Conservation (phyloP, 768 basidiomycete genomes). For the Boletellus sp. region DNA sequence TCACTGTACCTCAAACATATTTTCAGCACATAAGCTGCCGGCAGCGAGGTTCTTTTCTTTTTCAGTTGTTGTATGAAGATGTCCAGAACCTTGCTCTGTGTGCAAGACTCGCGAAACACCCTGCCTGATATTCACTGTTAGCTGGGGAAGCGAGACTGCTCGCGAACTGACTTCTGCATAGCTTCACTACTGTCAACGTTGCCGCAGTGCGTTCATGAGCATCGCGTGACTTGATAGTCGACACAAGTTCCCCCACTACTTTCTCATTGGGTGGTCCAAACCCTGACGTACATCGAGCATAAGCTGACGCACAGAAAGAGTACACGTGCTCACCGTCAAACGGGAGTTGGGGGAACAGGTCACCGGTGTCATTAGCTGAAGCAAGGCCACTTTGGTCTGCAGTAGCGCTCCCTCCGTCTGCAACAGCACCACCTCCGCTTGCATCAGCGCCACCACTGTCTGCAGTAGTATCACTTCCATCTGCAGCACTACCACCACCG, state of each 20-base stretch:
- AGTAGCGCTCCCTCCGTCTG: too few relatives aligned
- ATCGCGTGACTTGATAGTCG: not conserved
- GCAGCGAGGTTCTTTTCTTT: slow-evolving; percentile 9
- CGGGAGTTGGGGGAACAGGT: not conserved
- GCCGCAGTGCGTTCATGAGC: not conserved
- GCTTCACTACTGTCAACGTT: slow-evolving; percentile 11
- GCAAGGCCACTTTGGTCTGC: too few relatives aligned
- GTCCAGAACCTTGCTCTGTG: not conserved
- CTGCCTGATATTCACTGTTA: not conserved
- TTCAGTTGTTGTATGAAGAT: slow-evolving; percentile 15
- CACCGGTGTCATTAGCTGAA: too few relatives aligned
- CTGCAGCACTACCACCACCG: not conserved
- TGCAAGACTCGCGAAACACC: not conserved
- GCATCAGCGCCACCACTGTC: too few relatives aligned
- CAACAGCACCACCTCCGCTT: too few relatives aligned
- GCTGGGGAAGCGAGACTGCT: not conserved
- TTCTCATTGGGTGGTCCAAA: not conserved
- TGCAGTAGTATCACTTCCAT: too few relatives aligned
- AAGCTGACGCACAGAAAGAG: not conserved
- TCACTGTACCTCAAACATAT: slow-evolving; percentile 15
- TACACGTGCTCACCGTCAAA: not conserved
- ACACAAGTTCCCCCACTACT: not conserved
- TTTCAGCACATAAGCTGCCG: slow-evolving; percentile 19
- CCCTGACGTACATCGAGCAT: not conserved
- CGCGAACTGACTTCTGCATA: slow-evolving; percentile 3